Base-by-base conservation (phyloP, 192 early-diverging fungal species). In the Podila epigama region DNA sequence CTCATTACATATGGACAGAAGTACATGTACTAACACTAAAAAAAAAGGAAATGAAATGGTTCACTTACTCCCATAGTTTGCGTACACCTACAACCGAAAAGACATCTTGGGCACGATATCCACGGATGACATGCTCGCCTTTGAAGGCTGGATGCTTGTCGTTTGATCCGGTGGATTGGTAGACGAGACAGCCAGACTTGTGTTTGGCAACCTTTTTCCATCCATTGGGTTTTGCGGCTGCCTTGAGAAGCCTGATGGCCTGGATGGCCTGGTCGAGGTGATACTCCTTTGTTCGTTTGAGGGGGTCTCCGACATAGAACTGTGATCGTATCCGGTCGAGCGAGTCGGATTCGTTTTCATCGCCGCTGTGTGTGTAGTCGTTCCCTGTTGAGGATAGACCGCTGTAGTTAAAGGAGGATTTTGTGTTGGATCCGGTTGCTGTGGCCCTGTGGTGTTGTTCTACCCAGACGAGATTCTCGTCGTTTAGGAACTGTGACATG, bases 171-270 rank as follows among this genome's bases (percentile, higher is more conserved):
- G 56, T 64, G n/a, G 73, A 68, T 35, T 77, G 73, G 28, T 81
- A 86, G 41, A 86, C 85, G 9, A 78, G 60, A 33, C 82, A 81
- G 6, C 83, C 83, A 35, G 80, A 83, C 61, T 88, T 88, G 53
- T 85, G 80, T 16, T 83, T 85, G 28, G 82, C 59, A 15, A 82
- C 82, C 44, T 83, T 85, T 70, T 86, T 86, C 87, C 87, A 88
- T 13, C 71, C 84, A n/a, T 57, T 42, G 4, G 69, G 29, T 18
- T 53, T 32, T 2, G 79, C 52, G 5, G 82, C 58, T 0, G 58
- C 53, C 48, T 88, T 88, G 13, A 88, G 69, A 1, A 66, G 79
- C 20, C 68, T 37, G 16, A 88, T 61, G 0, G 87, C 83, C 36
- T 70, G 80, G 29, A 80, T 71, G 9, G 85, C 81, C 56, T 86